These are phyloP conservation scores for Hericium alpestre DNA, from an alignment of 768 basidiomycete species.

Conservation along the genomic window DNA sequence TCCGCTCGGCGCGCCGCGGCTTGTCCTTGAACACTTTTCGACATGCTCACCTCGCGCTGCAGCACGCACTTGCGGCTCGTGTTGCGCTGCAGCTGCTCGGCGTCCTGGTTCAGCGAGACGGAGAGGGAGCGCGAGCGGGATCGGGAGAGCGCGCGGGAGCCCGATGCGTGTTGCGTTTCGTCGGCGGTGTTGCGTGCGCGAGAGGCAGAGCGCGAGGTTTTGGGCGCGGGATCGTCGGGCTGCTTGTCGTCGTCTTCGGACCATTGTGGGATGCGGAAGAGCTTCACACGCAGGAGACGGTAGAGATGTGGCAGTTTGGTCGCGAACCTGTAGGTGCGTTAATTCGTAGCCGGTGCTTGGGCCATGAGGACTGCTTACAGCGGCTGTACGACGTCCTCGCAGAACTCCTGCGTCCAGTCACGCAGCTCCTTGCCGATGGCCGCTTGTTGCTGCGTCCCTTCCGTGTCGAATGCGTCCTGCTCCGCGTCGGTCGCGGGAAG, in stretches of 20 bases:
- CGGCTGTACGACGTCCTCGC: slow-evolving; percentile 53
- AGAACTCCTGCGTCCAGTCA: slow-evolving; percentile 73
- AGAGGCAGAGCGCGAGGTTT: background rate
- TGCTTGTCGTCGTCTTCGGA: background rate
- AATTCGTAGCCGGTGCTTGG: background rate
- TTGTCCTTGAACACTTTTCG: slow-evolving; percentile 10
- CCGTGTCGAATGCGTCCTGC: too few species aligned
- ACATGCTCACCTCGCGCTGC: slow-evolving; percentile 73
- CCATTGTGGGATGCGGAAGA: too few species aligned
- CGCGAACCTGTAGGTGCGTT: background rate
- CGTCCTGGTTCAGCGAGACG: slow-evolving; percentile 59
- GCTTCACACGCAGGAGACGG: slow-evolving; percentile 14
- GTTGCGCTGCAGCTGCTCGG: slow-evolving; percentile 26
- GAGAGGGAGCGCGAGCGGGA: slow-evolving; percentile 35
- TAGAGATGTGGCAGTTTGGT: slow-evolving; percentile 4
- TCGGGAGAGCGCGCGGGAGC: slow-evolving; percentile 28
- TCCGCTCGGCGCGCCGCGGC: too few species aligned
- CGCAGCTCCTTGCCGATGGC: slow-evolving; percentile 9
- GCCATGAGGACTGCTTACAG: slow-evolving; percentile 30
- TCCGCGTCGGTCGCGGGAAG: too few species aligned
- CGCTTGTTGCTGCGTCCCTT: too few species aligned
- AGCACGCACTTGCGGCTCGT: slow-evolving; percentile 40
- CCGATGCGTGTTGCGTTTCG: slow-evolving; percentile 31
- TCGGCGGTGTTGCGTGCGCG: background rate
- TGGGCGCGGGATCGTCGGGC: background rate